phyloP scores from a whole-genome alignment of 805 yeast species.

The Kuraishia cidri region DNA sequence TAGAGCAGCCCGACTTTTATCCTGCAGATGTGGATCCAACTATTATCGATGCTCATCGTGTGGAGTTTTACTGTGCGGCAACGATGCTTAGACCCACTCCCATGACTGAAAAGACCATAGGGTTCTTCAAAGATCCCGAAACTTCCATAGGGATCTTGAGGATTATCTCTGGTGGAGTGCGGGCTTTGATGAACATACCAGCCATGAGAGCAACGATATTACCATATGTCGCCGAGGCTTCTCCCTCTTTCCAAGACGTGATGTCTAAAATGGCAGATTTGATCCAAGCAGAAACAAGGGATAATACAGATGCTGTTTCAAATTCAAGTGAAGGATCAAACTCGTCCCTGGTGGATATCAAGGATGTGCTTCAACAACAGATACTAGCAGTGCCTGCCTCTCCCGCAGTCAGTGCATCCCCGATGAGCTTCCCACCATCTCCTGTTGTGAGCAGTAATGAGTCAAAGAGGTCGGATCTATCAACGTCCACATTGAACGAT shows the following conservation, averaged over 20 bases:
- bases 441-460: too few relatives aligned
- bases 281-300: not conserved
- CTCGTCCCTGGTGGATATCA: slow-evolving; percentile 1
- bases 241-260: too few relatives aligned
- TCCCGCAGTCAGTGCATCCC: too few relatives aligned
- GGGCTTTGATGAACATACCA: slow-evolving; percentile 4
- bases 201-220: too few relatives aligned
- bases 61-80: slow-evolving; percentile 15
- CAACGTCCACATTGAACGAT: too few relatives aligned
- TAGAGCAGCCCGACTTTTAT: slow-evolving; percentile 16
- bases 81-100: slow-evolving; percentile 7
- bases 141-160: slow-evolving; percentile 4
- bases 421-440: too few relatives aligned
- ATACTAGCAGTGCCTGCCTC: not conserved
- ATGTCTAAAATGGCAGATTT: too few relatives aligned
- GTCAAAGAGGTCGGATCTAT: too few relatives aligned
- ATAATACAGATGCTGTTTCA: not conserved
- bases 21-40: slow-evolving; percentile 10
- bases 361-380: not conserved
- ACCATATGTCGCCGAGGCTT: too few relatives aligned
- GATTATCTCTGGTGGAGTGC: slow-evolving; percentile 5
- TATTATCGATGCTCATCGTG: slow-evolving; percentile 11
- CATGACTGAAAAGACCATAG: slow-evolving; percentile 6
- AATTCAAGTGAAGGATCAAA: not conserved
- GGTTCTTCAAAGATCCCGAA: not conserved